These are phyloP conservation scores for Leccinum uliginosum DNA, from an alignment of 768 basidiomycete species.

Conservation along the genomic window DNA sequence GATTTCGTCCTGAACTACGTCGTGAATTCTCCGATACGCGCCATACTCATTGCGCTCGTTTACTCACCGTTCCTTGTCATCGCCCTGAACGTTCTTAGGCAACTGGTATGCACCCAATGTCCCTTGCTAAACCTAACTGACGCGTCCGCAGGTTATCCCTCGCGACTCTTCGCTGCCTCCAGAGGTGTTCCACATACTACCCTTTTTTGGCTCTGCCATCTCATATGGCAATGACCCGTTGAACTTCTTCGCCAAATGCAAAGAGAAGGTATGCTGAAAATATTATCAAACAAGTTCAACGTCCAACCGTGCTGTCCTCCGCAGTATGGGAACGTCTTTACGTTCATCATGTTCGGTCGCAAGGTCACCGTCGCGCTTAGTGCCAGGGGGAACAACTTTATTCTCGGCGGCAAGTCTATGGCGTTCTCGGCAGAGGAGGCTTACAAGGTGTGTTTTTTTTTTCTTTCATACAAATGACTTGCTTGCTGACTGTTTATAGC, in stretches of 20 bases:
- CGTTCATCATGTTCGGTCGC: conserved; percentile 86
- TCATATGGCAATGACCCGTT: conserved; percentile 91
- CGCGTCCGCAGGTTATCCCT: conserved; percentile 52
- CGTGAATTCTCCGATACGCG: conserved; percentile 21
- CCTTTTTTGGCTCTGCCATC: conserved; percentile 85
- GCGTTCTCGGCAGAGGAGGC: conserved; percentile 95
- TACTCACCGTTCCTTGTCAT: conserved; percentile 68
- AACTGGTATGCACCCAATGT: conserved; percentile 52
- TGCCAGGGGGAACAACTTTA: conserved; percentile 88
- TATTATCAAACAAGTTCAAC: not conserved
- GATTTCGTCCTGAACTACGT: conserved; percentile 19
- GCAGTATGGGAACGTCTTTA: conserved; percentile 96
- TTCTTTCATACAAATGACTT: not conserved
- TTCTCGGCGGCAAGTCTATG: conserved; percentile 90
- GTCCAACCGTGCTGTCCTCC: not conserved
- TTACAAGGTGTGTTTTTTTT: conserved; percentile 61
- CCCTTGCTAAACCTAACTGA: not conserved
- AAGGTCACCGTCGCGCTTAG: conserved; percentile 89
- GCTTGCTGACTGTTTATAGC: conserved; percentile 40
- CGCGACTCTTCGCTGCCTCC: conserved; percentile 74
- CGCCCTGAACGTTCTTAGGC: conserved; percentile 69
- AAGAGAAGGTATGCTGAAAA: conserved; percentile 60
- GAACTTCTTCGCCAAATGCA: conserved; percentile 76
- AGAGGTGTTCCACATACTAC: conserved; percentile 89
- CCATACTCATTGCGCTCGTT: conserved; percentile 43